Conservation (phyloP, 352 stramenopile species). For the Phytopythium sindhum region DNA sequence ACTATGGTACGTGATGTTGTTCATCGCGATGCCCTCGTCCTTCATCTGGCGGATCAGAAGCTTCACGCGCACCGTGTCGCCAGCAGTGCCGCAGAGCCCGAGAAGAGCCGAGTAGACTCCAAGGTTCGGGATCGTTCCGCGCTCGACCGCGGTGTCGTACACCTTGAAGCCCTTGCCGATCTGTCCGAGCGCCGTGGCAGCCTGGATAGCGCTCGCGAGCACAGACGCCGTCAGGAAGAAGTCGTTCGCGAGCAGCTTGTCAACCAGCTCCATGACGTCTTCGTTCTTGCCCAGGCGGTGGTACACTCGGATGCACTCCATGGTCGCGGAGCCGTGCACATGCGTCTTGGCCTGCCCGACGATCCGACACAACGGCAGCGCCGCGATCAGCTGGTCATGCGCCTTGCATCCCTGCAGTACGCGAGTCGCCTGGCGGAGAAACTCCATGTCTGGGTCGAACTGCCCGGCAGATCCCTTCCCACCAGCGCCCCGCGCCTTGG, state of each 20-base stretch:
- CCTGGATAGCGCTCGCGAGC: constrained; percentile 56
- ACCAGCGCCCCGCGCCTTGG: constrained; percentile 13
- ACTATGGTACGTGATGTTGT: constrained; percentile 68
- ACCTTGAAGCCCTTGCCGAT: constrained; percentile 55
- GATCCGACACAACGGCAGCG: constrained; percentile 54
- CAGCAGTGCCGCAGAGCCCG: constrained; percentile 35
- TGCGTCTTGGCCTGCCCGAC: constrained; percentile 26
- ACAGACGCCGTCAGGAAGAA: constrained; percentile 67
- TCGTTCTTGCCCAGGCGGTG: constrained; percentile 44
- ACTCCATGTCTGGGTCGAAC: constrained; percentile 45
- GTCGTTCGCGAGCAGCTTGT: constrained; percentile 52
- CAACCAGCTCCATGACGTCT: constrained; percentile 44
- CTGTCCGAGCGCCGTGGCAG: constrained; percentile 45
- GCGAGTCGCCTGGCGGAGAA: constrained; percentile 34
- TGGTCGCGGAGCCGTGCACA: constrained; percentile 39
- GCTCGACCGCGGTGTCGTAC: constrained; percentile 46
- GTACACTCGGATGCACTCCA: constrained; percentile 66
- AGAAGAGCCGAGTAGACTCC: constrained; percentile 63
- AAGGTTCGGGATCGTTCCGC: constrained; percentile 67
- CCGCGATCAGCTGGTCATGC: constrained; percentile 45
- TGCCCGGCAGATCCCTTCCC: background rate
- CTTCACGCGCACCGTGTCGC: constrained; percentile 48
- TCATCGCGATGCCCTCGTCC: constrained; percentile 50
- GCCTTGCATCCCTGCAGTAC: constrained; percentile 52
- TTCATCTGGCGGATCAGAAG: constrained; percentile 55